These are phyloP conservation scores for Tympanopsis confertula DNA, from an alignment of 2,329 filamentous ascomycete genomes.

Conservation along the genomic window DNA sequence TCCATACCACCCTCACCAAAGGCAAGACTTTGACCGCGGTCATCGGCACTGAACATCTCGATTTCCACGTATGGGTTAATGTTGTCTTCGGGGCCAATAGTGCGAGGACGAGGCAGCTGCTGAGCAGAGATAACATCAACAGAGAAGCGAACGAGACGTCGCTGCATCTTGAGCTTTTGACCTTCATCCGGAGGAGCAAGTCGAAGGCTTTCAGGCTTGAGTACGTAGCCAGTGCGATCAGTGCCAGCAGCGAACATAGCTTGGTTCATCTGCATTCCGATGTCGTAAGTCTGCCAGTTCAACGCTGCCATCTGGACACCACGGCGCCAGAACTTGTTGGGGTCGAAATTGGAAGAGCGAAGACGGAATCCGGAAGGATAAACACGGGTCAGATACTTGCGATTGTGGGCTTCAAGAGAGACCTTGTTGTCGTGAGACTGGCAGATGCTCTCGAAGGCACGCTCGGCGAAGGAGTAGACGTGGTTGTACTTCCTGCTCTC, in stretches of 20 bases:
- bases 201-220: slow-evolving; percentile 54
- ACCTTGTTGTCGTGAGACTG: slow-evolving; percentile 23
- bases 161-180: slow-evolving; percentile 31
- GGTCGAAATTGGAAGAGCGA: slow-evolving; percentile 59
- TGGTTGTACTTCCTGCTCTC: slow-evolving; percentile 40
- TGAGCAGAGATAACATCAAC: slow-evolving; percentile 59
- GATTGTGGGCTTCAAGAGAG: slow-evolving; percentile 54
- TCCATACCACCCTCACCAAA: slow-evolving; percentile 50
- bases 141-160: slow-evolving; percentile 49
- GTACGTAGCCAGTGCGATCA: slow-evolving; percentile 40
- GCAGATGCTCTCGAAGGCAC: slow-evolving; percentile 29
- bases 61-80: slow-evolving; percentile 62
- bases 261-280: slow-evolving; percentile 61
- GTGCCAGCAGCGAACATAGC: slow-evolving; percentile 45
- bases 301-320: slow-evolving; percentile 59
- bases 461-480: slow-evolving; percentile 50
- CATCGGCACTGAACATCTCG: slow-evolving; percentile 59
- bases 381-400: slow-evolving; percentile 52
- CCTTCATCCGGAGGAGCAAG: slow-evolving; percentile 22
- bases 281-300: slow-evolving; percentile 59
- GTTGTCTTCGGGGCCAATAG: slow-evolving; percentile 40
- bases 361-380: slow-evolving; percentile 55
- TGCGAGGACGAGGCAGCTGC: slow-evolving; percentile 49
- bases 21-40: slow-evolving; percentile 48
- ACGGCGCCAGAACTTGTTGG: slow-evolving; percentile 53